Evolutionary conservation across 306 rosid genomes (phyloP).

Genomic region (Ziziphus jujuba): DNA sequence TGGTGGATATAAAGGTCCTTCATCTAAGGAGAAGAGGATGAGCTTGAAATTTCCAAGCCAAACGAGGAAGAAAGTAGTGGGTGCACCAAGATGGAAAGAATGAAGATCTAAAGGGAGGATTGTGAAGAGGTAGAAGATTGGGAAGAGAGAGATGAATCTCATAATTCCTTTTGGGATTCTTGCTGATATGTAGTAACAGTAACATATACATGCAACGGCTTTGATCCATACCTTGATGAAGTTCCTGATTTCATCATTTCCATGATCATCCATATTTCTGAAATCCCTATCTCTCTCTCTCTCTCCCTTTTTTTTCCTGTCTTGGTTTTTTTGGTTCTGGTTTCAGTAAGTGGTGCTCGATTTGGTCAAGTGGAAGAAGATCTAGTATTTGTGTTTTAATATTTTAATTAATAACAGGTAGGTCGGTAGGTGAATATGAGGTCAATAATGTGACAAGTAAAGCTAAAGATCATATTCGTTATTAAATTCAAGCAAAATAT

Average conservation of each 20-base stretch:
- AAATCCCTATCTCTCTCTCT: background rate
- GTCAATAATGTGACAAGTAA: no score
- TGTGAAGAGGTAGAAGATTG: slow-evolving; percentile 33
- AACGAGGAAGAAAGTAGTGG: slow-evolving; percentile 37
- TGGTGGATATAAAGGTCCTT: slow-evolving; percentile 48
- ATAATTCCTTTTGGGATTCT: slow-evolving; percentile 27
- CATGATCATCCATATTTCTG: background rate
- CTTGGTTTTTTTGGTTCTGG: background rate
- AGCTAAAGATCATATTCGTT: no score
- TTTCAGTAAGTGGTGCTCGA: background rate
- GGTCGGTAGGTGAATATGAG: no score
- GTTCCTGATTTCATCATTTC: slow-evolving; percentile 28
- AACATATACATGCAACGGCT: slow-evolving; percentile 20
- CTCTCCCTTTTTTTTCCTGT: background rate
- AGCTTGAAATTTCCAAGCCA: slow-evolving; percentile 42
- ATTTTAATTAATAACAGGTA: no score
- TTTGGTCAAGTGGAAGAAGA: background rate
- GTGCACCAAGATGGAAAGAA: slow-evolving; percentile 31
- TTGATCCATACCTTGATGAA: slow-evolving; percentile 35
- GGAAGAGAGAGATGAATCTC: slow-evolving; percentile 33
- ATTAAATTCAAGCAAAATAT: no score
- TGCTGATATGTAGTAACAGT: slow-evolving; percentile 31
- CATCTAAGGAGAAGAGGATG: slow-evolving; percentile 44
- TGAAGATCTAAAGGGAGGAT: slow-evolving; percentile 32
- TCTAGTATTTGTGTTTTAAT: background rate